Evolutionary conservation across 2,329 filamentous ascomycete genomes (phyloP).

Genomic region (Massarina eburnea): DNA sequence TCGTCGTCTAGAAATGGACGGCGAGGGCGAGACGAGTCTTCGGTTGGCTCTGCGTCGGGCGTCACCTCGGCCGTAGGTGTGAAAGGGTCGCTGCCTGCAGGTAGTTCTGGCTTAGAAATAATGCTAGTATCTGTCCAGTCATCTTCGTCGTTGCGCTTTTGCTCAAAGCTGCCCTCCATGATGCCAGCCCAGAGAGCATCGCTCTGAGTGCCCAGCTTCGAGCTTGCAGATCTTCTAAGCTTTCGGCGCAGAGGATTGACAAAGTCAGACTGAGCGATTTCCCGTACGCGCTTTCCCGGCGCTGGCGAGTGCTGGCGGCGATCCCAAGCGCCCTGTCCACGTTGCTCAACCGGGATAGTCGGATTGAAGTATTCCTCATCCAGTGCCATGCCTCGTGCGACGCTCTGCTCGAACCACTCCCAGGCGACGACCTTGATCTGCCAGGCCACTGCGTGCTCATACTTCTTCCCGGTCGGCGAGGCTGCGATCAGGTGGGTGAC

Average conservation of each 20-base stretch:
- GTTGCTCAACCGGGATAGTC: constrained; percentile 65
- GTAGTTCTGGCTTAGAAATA: constrained; percentile 20
- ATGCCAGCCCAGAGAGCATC: constrained; percentile 92
- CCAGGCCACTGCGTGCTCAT: constrained; percentile 83
- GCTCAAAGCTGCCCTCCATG: constrained; percentile 50
- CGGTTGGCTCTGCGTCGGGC: constrained; percentile 12
- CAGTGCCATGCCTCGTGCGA: constrained; percentile 84
- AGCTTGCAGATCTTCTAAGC: constrained; percentile 82
- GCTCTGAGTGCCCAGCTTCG: constrained; percentile 76
- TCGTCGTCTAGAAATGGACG: constrained; percentile 10
- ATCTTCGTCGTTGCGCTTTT: constrained; percentile 25
- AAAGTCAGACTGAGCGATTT: constrained; percentile 25
- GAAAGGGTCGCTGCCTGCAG: constrained; percentile 12
- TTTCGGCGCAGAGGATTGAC: constrained; percentile 66
- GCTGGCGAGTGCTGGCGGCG: constrained; percentile 43
- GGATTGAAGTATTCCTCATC: constrained; percentile 87
- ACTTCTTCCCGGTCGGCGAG: constrained; percentile 83
- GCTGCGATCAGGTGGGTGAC: constrained; percentile 87
- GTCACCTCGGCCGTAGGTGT: constrained; percentile 5
- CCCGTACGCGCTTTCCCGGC: constrained; percentile 40
- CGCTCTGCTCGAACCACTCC: constrained; percentile 83
- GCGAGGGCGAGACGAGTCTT: constrained; percentile 15
- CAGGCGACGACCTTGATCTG: constrained; percentile 74
- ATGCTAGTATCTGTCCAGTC: constrained; percentile 38
- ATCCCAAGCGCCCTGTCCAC: constrained; percentile 77